These are phyloP conservation scores for Macrophomina tecta DNA, from an alignment of 2,329 filamentous ascomycete genomes.

Conservation along the genomic window DNA sequence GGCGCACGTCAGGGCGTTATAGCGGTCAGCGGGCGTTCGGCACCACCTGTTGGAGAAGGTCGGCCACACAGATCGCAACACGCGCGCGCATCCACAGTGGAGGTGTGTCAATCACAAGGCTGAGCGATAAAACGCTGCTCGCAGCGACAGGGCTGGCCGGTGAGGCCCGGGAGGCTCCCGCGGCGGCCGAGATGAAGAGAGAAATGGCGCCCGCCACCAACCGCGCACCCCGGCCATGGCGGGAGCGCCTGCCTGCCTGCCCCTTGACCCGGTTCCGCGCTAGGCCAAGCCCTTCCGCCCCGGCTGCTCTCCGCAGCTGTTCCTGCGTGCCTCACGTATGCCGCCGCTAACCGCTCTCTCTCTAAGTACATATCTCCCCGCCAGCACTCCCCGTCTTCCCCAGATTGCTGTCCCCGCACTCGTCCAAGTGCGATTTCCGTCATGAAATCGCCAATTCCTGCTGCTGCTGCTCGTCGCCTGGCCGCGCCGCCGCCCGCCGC, in stretches of 20 bases:
- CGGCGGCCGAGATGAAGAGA: background rate
- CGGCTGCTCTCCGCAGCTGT: background rate
- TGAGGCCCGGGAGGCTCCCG: slow-evolving; percentile 1
- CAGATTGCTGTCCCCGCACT: slow-evolving; percentile 24
- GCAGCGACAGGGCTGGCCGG: background rate
- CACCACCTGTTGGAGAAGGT: background rate
- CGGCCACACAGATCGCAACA: slow-evolving; percentile 12
- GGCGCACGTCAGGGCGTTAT: slow-evolving; percentile 7
- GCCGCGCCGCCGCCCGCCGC: background rate
- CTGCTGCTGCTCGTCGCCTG: background rate
- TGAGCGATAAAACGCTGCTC: background rate
- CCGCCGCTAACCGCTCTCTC: slow-evolving; percentile 14
- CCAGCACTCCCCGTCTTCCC: slow-evolving; percentile 12
- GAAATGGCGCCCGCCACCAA: background rate
- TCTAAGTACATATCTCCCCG: slow-evolving; percentile 12
- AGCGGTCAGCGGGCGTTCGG: slow-evolving; percentile 12
- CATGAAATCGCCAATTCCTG: slow-evolving; percentile 1
- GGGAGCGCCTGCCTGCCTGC: background rate
- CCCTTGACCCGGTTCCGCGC: background rate
- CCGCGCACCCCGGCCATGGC: background rate
- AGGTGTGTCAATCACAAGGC: slow-evolving; percentile 4
- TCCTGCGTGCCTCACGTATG: background rate
- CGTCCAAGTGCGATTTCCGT: background rate
- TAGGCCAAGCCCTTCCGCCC: slow-evolving; percentile 5
- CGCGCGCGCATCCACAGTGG: slow-evolving; percentile 21